Base-by-base conservation (phyloP, 192 early-diverging fungal species). In the Coemansia sp. region DNA sequence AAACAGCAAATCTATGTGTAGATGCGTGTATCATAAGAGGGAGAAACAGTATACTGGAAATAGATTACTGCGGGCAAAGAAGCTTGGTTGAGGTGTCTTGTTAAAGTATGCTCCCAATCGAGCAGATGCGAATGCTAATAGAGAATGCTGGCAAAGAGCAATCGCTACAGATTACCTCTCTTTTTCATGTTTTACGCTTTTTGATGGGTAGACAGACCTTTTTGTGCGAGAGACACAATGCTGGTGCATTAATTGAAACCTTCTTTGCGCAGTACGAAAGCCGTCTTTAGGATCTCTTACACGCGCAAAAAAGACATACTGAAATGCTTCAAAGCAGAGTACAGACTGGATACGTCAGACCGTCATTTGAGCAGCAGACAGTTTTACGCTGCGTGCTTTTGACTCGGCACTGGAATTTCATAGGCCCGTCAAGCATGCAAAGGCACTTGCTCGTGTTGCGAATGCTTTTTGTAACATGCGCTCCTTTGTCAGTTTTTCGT, bases 1-100 rank as follows among this genome's bases (percentile, higher is more conserved):
- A 27, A 58, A 37, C 29, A 58, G 56, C 56, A 58, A 58, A 58
- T 58, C 56, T 58, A 58, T 58, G 56, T 58, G 56, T 58, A 58
- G 56, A 39, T 19, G 56, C 37, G 56, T 39, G 38, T n/a, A 19
- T 19, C 19, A 1, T n/a, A 51, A 23, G 21, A 9, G 9, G 5
- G n/a, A 55, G 23, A 55, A 55, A 26, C 53, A 25, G 51, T n/a
- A n/a, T n/a, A 16, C 16, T 45, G 41, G 41, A 45, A 45, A 45
- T 45, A 45, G 41, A 45, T 16, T 12, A n/a, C 7, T 12, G 16
- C 11, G 4, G 41, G 14, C 41, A 45, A 45, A 45, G 16, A n/a
- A 45, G 11, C 41, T n/a, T 16, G 41, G 11, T 4, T 12, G 11
- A 3, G 16, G 41, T 45, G 41, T 45, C 41, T 45, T 45, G 41